Percentiles rank a stretch among this genome's conserved stretches.
Evolutionary conservation across 192 early-diverging fungal genomes (phyloP).

Genomic region (Rhizophlyctis rosea): DNA sequence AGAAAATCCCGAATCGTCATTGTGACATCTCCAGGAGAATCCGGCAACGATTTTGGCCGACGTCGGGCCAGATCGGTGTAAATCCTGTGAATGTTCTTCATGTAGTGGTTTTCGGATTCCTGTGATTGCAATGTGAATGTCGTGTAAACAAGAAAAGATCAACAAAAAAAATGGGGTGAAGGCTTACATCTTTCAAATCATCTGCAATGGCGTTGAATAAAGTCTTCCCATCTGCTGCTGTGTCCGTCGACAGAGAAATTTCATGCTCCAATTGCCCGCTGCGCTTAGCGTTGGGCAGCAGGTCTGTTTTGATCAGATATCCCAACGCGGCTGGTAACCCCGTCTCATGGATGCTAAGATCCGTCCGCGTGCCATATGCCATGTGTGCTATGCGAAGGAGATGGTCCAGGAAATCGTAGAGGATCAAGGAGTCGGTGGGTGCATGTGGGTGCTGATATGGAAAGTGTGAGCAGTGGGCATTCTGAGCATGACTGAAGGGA

Average conservation of each 20-base stretch:
- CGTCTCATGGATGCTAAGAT: conserved; percentile 32
- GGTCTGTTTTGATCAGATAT: conserved; percentile 37
- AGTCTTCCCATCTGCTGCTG: too few relatives aligned
- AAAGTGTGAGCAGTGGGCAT: not conserved
- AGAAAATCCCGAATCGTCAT: conserved; percentile 43
- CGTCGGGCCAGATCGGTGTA: conserved; percentile 25
- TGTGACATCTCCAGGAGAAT: conserved; percentile 25
- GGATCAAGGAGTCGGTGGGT: conserved; percentile 34
- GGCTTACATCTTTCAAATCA: not conserved
- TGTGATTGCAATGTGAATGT: too few relatives aligned
- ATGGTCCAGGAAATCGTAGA: conserved; percentile 44
- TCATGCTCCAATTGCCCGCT: not conserved
- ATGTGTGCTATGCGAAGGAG: conserved; percentile 35
- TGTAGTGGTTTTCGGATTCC: conserved; percentile 24
- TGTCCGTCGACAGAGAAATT: too few relatives aligned
- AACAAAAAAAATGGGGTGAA: conserved; percentile 1
- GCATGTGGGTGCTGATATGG: conserved; percentile 42
- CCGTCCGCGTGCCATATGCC: conserved; percentile 25
- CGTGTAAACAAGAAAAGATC: too few relatives aligned
- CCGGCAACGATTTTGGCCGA: conserved; percentile 15
- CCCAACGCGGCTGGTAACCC: conserved; percentile 35
- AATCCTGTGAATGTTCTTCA: conserved; percentile 24
- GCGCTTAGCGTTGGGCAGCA: conserved; percentile 21
- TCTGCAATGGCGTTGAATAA: too few relatives aligned
- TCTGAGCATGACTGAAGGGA: conserved; percentile 12